Conservation (phyloP, 169 alveolate species). For the Cryptosporidium sp. region DNA sequence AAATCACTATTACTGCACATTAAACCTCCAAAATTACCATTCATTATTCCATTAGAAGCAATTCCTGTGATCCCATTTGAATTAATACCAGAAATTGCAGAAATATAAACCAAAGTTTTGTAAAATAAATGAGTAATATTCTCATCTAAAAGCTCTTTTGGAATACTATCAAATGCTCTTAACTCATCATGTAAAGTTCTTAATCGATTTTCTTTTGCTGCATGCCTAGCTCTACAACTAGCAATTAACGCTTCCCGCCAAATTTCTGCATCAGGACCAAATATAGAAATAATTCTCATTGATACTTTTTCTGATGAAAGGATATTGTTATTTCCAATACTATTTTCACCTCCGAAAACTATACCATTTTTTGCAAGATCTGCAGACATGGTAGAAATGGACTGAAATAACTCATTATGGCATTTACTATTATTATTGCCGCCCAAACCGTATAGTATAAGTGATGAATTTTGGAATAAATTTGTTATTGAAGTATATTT, state of each 20-base stretch:
- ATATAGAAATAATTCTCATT: conserved; percentile 40
- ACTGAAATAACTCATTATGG: not conserved
- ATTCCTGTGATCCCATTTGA: not conserved
- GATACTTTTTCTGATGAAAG: conserved; percentile 34
- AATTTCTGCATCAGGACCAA: conserved; percentile 74
- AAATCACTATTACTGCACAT: not conserved
- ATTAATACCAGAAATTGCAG: not conserved
- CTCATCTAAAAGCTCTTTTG: conserved; percentile 42
- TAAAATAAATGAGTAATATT: conserved; percentile 37
- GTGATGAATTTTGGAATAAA: not conserved
- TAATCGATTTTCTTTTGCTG: conserved; percentile 36
- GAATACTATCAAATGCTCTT: conserved; percentile 69
- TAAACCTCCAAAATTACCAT: not conserved
- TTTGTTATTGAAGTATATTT: not conserved
- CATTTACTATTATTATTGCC: not conserved
- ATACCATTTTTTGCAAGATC: not conserved
- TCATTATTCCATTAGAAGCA: not conserved
- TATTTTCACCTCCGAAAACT: not conserved
- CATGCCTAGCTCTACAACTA: conserved; percentile 72
- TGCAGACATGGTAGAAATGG: not conserved
- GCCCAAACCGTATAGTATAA: not conserved
- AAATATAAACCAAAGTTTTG: conserved; percentile 33
- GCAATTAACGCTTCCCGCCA: conserved; percentile 73
- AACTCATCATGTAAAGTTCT: conserved; percentile 59
- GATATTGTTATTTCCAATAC: not conserved